Percentiles rank a stretch among this genome's conserved stretches.
Evolutionary conservation across 2,329 filamentous ascomycete species (phyloP).

Genomic region (Scytalidium lignicola): DNA sequence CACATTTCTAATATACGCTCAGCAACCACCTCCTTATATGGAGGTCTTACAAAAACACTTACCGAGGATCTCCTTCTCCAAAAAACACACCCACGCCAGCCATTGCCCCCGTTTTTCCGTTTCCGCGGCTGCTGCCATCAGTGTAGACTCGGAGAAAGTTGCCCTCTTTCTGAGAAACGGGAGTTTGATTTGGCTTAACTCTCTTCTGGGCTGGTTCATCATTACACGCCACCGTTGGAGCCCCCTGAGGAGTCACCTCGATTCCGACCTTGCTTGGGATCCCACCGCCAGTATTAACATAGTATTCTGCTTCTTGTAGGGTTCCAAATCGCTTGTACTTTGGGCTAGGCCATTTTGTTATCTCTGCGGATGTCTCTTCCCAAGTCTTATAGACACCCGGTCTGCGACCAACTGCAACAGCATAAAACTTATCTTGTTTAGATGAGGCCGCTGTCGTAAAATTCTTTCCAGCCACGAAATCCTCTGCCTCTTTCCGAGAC

Average conservation of each 20-base stretch:
- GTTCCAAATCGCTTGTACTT: slow-evolving; percentile 67
- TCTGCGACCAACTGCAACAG: slow-evolving; percentile 51
- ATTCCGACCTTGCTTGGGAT: slow-evolving; percentile 40
- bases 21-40: not conserved
- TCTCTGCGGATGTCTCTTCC: slow-evolving; percentile 66
- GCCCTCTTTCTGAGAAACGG: not conserved
- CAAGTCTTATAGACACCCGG: slow-evolving; percentile 61
- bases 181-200: slow-evolving; percentile 5
- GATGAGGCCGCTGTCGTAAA: slow-evolving; percentile 25
- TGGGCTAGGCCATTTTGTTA: slow-evolving; percentile 65
- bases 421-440: slow-evolving; percentile 47
- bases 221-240: not conserved
- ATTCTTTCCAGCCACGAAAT: slow-evolving; percentile 61
- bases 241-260: slow-evolving; percentile 18
- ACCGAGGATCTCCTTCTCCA: slow-evolving; percentile 50
- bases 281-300: slow-evolving; percentile 48
- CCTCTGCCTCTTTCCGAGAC: slow-evolving; percentile 68
- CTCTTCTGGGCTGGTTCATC: slow-evolving; percentile 11
- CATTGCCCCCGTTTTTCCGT: slow-evolving; percentile 48
- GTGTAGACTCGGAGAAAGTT: slow-evolving; percentile 48
- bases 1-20: slow-evolving; percentile 44
- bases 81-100: slow-evolving; percentile 64
- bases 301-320: slow-evolving; percentile 69
- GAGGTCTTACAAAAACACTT: slow-evolving; percentile 11
- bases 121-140: slow-evolving; percentile 56